Base-by-base conservation (phyloP, 805 yeast species). In the Starmerella vaccinii region DNA sequence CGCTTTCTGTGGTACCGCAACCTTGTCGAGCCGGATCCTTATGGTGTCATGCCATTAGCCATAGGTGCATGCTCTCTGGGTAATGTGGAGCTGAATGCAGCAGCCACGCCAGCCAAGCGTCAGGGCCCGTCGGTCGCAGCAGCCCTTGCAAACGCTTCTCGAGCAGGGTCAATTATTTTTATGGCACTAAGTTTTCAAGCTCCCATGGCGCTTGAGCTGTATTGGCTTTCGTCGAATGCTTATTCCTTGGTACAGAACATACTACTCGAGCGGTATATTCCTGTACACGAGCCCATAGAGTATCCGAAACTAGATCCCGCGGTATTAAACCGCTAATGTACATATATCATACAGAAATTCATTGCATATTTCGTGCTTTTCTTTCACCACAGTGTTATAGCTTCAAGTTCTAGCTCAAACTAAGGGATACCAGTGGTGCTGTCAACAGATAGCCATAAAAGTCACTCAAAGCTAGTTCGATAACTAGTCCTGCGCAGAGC, bases 141-240 rank as follows among this genome's bases (percentile, higher is more conserved):
- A 1, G 55, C 60, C n/a, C 37, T 89, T 32, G 73, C 84, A 49
- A 86, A 80, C 54, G 61, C 84, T 1, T 77, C 94, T 2, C 72
- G 96, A 59, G 71, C 85, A 56, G 79, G 90, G 21, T 78, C 84
- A 47, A 78, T 88, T 1, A 78, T 85, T 56, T 71, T 90, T 66
- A 86, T 87, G 82, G 88, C 87, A 5, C 71, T 88, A 18, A 74
- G 95, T 0, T 77, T 88, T 37, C 92, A 88, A 60, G 94, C 95
- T 0, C 95, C 97, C 0, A 71, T 81, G 26, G 86, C 94, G 0
- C 68, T 89, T 32, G 77, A 82, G 0, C 63, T 87, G n/a, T 90
- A 89, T 67, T 90, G 97, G 98, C 74, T 86, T 27, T 79, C 90
- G 42, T 87, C 96, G 0, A 89, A 87, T 62, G 58, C 74, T 4